phyloP scores from a whole-genome alignment of 805 yeast species.

The Saturnispora dispora region DNA sequence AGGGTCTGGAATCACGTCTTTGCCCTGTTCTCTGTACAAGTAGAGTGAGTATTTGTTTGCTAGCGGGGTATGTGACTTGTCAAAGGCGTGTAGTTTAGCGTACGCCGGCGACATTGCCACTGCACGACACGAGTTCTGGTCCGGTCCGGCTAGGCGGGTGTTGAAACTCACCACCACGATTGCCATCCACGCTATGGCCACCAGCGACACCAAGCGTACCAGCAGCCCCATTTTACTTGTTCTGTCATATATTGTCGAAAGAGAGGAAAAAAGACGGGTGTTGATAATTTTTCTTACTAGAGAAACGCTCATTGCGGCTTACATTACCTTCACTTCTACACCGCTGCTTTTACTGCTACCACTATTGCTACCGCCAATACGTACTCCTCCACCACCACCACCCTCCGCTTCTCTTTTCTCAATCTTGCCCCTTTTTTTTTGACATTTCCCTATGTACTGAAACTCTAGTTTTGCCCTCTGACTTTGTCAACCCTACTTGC shows the following conservation, averaged over 20 bases:
- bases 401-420: no score
- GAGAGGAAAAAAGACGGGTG: background rate
- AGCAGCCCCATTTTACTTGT: conserved; percentile 4
- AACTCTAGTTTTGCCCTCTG: background rate
- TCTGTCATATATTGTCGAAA: background rate
- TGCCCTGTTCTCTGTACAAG: conserved; percentile 76
- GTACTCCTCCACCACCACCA: no score
- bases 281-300: background rate
- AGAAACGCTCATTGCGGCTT: background rate
- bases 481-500: no score
- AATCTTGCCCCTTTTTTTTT: background rate
- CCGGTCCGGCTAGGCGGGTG: conserved; percentile 34
- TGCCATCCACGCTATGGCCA: conserved; percentile 3
- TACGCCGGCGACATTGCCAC: conserved; percentile 81
- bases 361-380: background rate
- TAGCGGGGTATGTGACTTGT: conserved; percentile 54
- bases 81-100: conserved; percentile 66
- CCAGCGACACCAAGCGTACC: conserved; percentile 4
- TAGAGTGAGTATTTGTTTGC: conserved; percentile 81
- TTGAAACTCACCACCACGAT: conserved; percentile 19
- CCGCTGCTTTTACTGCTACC: no score
- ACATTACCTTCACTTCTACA: background rate
- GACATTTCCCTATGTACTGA: no score
- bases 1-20: conserved; percentile 47
- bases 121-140: conserved; percentile 46